Evolutionary conservation across 2,329 filamentous ascomycete species (phyloP).

Genomic region (Paraphaeosphaeria sporulosa): DNA sequence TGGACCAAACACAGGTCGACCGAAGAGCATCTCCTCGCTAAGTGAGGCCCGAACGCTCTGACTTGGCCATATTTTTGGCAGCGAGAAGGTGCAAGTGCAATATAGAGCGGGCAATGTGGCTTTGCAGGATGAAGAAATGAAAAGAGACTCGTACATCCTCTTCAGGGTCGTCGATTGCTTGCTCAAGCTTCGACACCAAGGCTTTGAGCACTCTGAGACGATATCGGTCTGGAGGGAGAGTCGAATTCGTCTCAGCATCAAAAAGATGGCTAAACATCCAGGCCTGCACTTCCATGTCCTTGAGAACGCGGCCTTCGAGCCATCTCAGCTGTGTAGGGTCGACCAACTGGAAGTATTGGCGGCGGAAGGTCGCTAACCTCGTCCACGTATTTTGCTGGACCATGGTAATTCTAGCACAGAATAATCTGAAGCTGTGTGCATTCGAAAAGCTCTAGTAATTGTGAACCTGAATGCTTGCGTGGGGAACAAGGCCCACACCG

Average conservation of each 20-base stretch:
- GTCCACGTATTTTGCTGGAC: constrained; percentile 11
- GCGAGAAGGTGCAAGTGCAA: background rate
- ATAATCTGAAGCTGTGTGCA: background rate
- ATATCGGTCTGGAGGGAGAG: constrained; percentile 73
- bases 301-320: constrained; percentile 67
- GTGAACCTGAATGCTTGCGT: background rate
- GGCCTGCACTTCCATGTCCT: constrained; percentile 68
- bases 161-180: constrained; percentile 80
- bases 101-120: background rate
- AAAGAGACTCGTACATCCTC: constrained; percentile 74
- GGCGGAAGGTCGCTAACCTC: constrained; percentile 60
- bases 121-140: constrained; percentile 22
- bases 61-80: background rate
- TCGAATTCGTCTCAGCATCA: constrained; percentile 61
- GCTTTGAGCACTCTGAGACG: constrained; percentile 76
- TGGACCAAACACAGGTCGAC: background rate
- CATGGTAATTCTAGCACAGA: background rate
- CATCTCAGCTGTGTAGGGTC: constrained; percentile 68
- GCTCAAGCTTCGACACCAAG: constrained; percentile 74
- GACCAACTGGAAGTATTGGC: constrained; percentile 81
- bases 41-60: background rate
- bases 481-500: background rate
- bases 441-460: background rate
- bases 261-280: constrained; percentile 74
- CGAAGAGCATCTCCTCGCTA: background rate